These are phyloP conservation scores for Plasmodium knowlesi DNA, from an alignment of 169 alveolate genomes.

Conservation along the genomic window DNA sequence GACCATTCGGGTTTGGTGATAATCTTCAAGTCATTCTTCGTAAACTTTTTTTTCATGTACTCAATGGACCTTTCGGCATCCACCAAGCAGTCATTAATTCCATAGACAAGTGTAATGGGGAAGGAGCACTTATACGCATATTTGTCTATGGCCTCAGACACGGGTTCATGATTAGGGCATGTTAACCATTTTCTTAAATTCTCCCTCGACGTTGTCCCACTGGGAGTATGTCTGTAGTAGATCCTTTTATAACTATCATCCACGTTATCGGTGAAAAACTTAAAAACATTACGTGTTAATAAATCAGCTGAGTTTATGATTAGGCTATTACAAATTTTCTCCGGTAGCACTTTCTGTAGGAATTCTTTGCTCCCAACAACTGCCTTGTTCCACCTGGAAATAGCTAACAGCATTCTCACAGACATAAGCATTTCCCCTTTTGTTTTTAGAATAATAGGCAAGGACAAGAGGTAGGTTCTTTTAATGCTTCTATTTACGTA, in stretches of 20 bases:
- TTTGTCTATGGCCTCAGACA: conserved; percentile 43
- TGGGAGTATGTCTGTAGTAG: conserved; percentile 23
- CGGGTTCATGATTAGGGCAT: neutral
- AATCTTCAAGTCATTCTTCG: neutral
- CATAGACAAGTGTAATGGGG: conserved; percentile 45
- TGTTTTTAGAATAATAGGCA: conserved; percentile 17
- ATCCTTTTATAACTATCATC: neutral
- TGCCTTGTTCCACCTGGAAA: neutral
- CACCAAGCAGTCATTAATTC: conserved; percentile 15
- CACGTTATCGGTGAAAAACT: neutral
- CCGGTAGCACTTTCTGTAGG: neutral
- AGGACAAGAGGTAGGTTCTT: conserved; percentile 18
- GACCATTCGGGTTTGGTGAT: conserved; percentile 16
- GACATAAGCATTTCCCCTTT: neutral
- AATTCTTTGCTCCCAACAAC: neutral
- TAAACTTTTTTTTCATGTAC: conserved; percentile 19
- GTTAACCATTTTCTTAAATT: conserved; percentile 22
- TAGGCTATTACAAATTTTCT: neutral
- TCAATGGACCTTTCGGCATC: conserved; percentile 11
- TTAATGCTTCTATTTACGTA: conserved; percentile 31
- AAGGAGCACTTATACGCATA: neutral
- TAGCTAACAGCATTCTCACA: neutral
- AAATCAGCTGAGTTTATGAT: conserved; percentile 3
- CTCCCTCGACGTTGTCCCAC: conserved; percentile 29
- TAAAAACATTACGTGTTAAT: neutral